Conservation (phyloP, 257 asterid genomes). For the Solanum chmielewskii region DNA sequence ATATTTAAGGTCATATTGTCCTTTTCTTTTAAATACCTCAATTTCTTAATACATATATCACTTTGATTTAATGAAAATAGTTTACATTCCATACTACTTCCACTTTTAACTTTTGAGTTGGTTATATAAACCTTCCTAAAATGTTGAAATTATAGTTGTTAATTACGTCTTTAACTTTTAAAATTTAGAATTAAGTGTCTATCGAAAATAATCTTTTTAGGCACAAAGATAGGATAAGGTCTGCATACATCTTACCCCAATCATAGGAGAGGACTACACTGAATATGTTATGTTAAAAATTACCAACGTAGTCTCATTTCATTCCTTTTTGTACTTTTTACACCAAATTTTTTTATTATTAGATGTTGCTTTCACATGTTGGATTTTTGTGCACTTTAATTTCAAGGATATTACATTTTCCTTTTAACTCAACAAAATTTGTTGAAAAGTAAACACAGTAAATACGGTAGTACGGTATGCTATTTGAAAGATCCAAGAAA, state of each 20-base stretch:
- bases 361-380: not conserved
- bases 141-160: not conserved
- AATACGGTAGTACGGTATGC: not conserved
- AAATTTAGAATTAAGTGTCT: not conserved
- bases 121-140: not conserved
- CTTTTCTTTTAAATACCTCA: not conserved
- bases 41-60: not conserved
- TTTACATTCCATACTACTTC: not conserved
- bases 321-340: not conserved
- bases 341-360: not conserved
- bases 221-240: not conserved
- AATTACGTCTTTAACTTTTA: not conserved
- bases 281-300: too few relatives aligned
- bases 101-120: not conserved
- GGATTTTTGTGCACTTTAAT: not conserved
- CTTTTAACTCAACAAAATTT: not conserved
- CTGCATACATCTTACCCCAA: accelerated
- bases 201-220: too few relatives aligned
- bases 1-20: not conserved
- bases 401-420: not conserved
- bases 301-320: too few relatives aligned
- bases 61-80: not conserved
- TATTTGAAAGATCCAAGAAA: not conserved
- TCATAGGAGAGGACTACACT: too few relatives aligned
- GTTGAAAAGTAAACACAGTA: not conserved